Conservation (phyloP, 441 rosid species). For the Capsella rubella region DNA sequence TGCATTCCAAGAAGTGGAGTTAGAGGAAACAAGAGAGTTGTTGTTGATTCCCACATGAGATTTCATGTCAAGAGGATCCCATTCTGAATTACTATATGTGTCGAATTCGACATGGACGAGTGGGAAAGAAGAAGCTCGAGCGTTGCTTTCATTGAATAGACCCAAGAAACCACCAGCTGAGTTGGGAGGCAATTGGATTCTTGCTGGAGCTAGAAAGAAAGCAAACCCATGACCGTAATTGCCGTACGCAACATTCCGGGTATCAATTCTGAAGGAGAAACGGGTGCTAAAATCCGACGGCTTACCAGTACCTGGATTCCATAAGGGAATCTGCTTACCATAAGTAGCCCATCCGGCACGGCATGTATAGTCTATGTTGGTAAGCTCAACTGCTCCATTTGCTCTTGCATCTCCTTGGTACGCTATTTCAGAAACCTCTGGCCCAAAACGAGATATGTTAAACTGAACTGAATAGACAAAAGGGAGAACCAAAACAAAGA, state of each 20-base stretch:
- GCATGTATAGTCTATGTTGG: conserved; percentile 26
- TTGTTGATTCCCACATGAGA: conserved; percentile 43
- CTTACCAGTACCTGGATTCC: conserved; percentile 15
- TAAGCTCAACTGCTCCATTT: conserved; percentile 48
- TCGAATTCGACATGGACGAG: conserved; percentile 16
- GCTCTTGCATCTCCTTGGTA: conserved; percentile 26
- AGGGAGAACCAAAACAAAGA: conserved; percentile 21
- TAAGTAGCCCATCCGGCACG: conserved; percentile 49
- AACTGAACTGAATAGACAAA: conserved; percentile 8
- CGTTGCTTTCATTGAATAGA: conserved; percentile 10
- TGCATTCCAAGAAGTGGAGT: conserved; percentile 15
- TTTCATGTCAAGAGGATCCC: not conserved
- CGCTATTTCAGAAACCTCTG: conserved; percentile 8
- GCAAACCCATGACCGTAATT: conserved; percentile 2
- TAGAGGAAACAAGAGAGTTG: conserved; percentile 29
- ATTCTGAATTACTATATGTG: not conserved
- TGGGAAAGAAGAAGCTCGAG: not conserved
- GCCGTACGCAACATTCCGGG: not conserved
- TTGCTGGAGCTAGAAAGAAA: conserved; percentile 15
- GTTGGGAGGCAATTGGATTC: conserved; percentile 13
- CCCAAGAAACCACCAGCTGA: conserved; percentile 28
- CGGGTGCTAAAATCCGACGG: conserved; percentile 13
- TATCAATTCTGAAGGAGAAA: conserved; percentile 26
- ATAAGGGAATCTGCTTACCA: conserved; percentile 35
- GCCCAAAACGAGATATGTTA: conserved; percentile 5